Evolutionary conservation across 805 yeast genomes (phyloP), one percentile per base, ranked within the genome.

Genomic region (Pichia sporocuriosa): DNA sequence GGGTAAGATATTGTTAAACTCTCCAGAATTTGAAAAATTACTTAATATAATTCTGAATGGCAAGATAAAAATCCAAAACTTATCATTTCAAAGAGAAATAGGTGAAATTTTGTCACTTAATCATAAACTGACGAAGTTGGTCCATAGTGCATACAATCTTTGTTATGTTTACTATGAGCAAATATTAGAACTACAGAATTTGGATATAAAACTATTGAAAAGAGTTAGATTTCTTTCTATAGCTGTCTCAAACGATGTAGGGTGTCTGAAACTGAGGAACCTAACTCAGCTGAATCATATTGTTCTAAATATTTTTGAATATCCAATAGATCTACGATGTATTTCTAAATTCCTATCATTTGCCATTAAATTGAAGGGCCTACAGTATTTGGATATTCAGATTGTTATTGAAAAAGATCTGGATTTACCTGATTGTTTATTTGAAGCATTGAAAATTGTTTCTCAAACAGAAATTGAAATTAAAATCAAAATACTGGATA

Each of bases 1-100:
- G 4, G 45, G 45, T 13, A 37, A 27, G 9, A 22, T 42, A 12
- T 32, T 23, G 13, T 21, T 42, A 3, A 32, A 27, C 13, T 42
- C 45, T 2, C 9, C 2, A 4, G 34, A 15, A 11, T 32, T 36
- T 19, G 29, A 37, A 9, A 37, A 27, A 20, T 19, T 42, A 10
- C 11, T 42, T 8, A 8, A 33, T 10, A 23, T 42, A 9, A 13
- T 42, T 7, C 6, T 27, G 6, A n/a, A 15, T 4, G 27, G 15
- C 10, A 28, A 23, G n/a, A 26, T 37, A 10, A 6, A 32, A 6
- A 32, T 42, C 6, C 45, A 42, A 27, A 32, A 37, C 5, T 21
- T 42, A 15, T 22, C 37, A 12, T 37, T 42, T 16, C 26, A 28
- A 20, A 37, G 45, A 33, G 45, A 42, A 17, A 25, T 42, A 7